A percentile compares a stretch with the other conserved stretches of the same genome.
phyloP scores from a whole-genome alignment of 2,329 filamentous ascomycete species.

The Fusarium sp. region DNA sequence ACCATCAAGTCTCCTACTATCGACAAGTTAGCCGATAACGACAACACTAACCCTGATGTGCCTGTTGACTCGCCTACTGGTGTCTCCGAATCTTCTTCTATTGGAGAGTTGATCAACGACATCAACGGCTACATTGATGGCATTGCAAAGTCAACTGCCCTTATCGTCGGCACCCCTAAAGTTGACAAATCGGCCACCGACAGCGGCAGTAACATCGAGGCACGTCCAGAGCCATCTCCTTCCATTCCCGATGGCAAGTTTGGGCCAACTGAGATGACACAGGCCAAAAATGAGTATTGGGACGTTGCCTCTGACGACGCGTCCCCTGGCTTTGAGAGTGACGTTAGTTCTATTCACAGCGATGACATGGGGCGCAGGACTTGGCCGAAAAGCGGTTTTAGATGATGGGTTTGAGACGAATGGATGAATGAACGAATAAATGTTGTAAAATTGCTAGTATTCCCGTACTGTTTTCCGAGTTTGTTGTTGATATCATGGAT shows the following conservation, averaged over 20 bases:
- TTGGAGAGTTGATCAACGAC: background rate
- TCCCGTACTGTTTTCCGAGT: background rate
- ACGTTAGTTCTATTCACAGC: background rate
- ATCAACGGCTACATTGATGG: background rate
- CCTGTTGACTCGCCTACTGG: background rate
- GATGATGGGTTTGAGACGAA: background rate
- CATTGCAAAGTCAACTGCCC: background rate
- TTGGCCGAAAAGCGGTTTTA: background rate
- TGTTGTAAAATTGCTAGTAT: background rate
- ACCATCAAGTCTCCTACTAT: background rate
- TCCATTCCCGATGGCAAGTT: background rate
- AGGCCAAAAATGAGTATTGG: background rate
- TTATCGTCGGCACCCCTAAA: background rate
- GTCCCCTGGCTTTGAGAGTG: background rate
- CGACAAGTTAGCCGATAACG: background rate
- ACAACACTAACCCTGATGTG: background rate
- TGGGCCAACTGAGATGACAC: background rate
- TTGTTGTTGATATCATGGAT: background rate
- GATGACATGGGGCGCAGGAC: background rate
- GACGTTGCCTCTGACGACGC: background rate
- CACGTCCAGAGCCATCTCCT: background rate
- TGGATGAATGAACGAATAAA: background rate
- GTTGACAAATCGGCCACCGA: background rate
- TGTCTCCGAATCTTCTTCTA: background rate
- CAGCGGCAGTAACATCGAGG: background rate